These are phyloP conservation scores for Pichia sp. DNA, from an alignment of 1,139 yeast genomes.

Conservation along the genomic window DNA sequence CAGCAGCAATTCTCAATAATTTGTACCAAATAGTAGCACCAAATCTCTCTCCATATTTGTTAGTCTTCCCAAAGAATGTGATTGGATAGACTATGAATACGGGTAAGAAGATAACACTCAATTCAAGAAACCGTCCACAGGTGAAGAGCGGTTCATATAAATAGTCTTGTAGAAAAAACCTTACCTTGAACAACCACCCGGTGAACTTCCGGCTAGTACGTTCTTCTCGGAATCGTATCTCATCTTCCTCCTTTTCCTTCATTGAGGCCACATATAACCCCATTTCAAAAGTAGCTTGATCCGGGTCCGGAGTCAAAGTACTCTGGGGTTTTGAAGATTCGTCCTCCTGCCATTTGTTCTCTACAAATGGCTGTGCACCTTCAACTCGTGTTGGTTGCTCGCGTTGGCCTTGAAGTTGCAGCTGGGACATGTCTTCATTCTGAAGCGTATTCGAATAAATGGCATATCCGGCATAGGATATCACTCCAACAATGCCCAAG, in stretches of 20 bases:
- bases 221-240: slow-evolving; percentile 27
- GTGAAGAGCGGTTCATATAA: slow-evolving; percentile 66
- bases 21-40: slow-evolving; percentile 73
- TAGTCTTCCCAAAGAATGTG: slow-evolving; percentile 47
- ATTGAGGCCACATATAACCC: slow-evolving; percentile 61
- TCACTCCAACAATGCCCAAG: no score
- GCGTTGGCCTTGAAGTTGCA: no score
- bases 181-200: slow-evolving; percentile 31
- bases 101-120: slow-evolving; percentile 64
- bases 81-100: slow-evolving; percentile 60
- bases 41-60: slow-evolving; percentile 36
- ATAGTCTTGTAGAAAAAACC: slow-evolving; percentile 43
- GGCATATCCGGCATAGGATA: no score
- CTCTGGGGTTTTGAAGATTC: slow-evolving; percentile 13
- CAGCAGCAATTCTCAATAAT: slow-evolving; percentile 61
- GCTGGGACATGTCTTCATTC: no score
- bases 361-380: slow-evolving; percentile 14
- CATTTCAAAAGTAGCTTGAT: slow-evolving; percentile 60
- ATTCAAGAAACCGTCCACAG: slow-evolving; percentile 58
- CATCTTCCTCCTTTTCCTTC: slow-evolving; percentile 35
- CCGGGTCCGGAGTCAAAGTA: slow-evolving; percentile 34
- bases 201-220: slow-evolving; percentile 21
- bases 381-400: slow-evolving; percentile 4
- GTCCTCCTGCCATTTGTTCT: slow-evolving; percentile 12
- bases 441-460: no score